Base-by-base conservation (phyloP, 169 alveolate genomes). In the Plasmodium blacklocki region DNA sequence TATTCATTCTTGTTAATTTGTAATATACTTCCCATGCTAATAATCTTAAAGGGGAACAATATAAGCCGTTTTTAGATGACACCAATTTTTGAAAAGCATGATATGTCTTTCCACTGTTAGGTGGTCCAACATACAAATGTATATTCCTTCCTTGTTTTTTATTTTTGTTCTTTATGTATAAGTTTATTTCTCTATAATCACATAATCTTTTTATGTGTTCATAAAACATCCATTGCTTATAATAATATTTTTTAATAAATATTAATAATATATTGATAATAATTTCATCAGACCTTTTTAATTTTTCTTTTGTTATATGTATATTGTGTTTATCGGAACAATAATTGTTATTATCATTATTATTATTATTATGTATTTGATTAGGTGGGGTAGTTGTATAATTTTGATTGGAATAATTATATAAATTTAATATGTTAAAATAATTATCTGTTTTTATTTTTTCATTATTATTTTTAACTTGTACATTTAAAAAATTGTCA, bases 61-160 rank as follows among this genome's bases (percentile, higher is more conserved):
- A 97, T 66, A 95, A 91, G 19, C 99, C 99, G 1, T 93, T 90
- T 15, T 89, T 63, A n/a, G 98, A 94, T 63, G 73, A 83, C 85
- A 67, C 62, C 29, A 97, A 95, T 45, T 93, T 73, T 52, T 88
- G 86, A n/a, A 96, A 80, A 18, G 99, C 98, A 32, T 88, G 93
- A 43, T 94, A 93, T 1, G 99, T 97, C 72, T 97, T 97, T 23
- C 99, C 99, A 66, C 98, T 94, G 78, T 97, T 97, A 2, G 99
- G 97, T n/a, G 99, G 99, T 4, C 99, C 99, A 67, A 94, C 70
- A 74, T 96, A 98, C 63, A 93, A 93, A 64, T 72, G 39, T 50
- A 97, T 85, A 43, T 92, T 87, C 60, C 99, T 93, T 23, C 73
- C 15, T 75, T 73, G 67, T 4, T 83, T 87, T 47, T 94, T 75